Percentiles rank a stretch among this genome's conserved stretches.
phyloP scores from a whole-genome alignment of 192 early-diverging fungal genomes.

The Rhizoclosmatium globosum region DNA sequence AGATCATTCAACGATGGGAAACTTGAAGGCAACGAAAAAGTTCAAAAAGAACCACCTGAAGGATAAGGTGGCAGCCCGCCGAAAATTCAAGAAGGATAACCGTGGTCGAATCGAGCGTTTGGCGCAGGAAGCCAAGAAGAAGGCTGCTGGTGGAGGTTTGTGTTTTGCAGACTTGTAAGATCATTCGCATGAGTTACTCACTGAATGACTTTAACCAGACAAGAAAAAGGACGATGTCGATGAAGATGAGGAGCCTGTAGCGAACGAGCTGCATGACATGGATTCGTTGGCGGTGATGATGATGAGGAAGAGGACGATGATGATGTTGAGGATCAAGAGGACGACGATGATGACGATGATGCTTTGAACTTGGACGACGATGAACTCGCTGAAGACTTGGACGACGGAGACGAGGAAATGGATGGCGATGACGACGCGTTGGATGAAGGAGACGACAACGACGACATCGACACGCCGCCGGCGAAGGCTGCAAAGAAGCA shows the following conservation, averaged over 20 bases:
- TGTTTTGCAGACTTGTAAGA: slow-evolving; percentile 26
- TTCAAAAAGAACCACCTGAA: slow-evolving; percentile 82
- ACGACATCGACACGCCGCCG: slow-evolving; percentile 45
- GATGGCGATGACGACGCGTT: slow-evolving; percentile 58
- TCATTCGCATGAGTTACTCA: slow-evolving; percentile 45
- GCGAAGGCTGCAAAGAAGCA: slow-evolving; percentile 49
- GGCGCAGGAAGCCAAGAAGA: slow-evolving; percentile 32
- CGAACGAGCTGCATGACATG: slow-evolving; percentile 41
- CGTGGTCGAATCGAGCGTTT: slow-evolving; percentile 44
- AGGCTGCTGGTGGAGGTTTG: slow-evolving; percentile 19
- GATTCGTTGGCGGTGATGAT: slow-evolving; percentile 39
- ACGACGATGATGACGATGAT: slow-evolving; percentile 56
- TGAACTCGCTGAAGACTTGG: slow-evolving; percentile 38
- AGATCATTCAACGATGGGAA: background rate
- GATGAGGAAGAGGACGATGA: slow-evolving; percentile 42
- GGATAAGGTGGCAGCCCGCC: slow-evolving; percentile 43
- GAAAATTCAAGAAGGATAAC: slow-evolving; percentile 44
- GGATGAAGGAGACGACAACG: slow-evolving; percentile 54
- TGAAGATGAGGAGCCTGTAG: slow-evolving; percentile 35
- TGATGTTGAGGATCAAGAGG: slow-evolving; percentile 48
- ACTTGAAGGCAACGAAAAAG: slow-evolving; percentile 75
- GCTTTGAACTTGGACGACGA: slow-evolving; percentile 55
- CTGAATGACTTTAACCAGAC: background rate
- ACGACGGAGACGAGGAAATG: slow-evolving; percentile 48
- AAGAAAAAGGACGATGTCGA: slow-evolving; percentile 35